These are phyloP conservation scores for Penicillium digitatum DNA, from an alignment of 2,329 filamentous ascomycete genomes.

Conservation along the genomic window DNA sequence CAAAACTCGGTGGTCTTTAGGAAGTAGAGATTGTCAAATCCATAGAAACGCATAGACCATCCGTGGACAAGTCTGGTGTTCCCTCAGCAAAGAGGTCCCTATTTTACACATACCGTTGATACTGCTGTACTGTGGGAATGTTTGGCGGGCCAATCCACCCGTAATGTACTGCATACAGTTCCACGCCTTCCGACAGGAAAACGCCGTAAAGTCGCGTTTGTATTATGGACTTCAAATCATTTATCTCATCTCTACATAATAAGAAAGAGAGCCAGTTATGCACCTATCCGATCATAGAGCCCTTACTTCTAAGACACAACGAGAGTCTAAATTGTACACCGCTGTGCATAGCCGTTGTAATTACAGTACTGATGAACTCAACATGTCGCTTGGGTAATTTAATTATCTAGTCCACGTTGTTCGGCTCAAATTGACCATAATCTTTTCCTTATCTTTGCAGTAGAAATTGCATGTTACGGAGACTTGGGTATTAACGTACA, in stretches of 20 bases:
- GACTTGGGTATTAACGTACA: neutral
- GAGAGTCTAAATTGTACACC: neutral
- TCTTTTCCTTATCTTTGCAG: neutral
- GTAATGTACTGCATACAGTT: conserved; percentile 2
- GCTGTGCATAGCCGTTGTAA: neutral
- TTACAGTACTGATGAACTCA: neutral
- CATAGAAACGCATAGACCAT: neutral
- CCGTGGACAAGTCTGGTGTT: neutral
- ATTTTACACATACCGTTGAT: neutral
- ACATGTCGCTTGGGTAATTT: neutral
- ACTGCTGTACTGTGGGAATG: neutral
- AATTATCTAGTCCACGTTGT: neutral
- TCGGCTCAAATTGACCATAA: neutral
- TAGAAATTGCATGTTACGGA: neutral
- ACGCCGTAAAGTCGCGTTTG: conserved; percentile 17
- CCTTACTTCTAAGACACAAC: neutral
- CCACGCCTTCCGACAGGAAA: conserved; percentile 5
- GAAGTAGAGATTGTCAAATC: neutral
- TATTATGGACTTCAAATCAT: neutral
- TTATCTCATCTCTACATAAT: neutral
- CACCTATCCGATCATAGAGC: neutral
- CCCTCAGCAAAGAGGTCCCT: neutral
- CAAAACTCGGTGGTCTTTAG: neutral
- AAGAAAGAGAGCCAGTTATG: neutral
- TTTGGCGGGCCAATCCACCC: neutral